Base-by-base conservation (phyloP, 2,329 filamentous ascomycete genomes). In the Calonectria crousiana region DNA sequence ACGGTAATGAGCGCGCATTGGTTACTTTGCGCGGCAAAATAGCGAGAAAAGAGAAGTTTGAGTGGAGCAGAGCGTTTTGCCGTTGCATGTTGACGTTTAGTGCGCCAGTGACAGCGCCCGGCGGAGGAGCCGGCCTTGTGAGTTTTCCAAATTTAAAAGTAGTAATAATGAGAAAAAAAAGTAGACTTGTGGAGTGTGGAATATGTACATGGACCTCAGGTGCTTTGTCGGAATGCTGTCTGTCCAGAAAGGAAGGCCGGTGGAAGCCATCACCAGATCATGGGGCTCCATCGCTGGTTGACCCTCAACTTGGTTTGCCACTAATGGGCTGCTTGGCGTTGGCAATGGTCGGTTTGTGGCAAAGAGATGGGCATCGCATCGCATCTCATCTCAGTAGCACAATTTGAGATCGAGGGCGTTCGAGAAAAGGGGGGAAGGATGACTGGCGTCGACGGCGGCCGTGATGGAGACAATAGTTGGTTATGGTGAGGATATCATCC, bases 181-280 rank as follows among this genome's bases (percentile, higher is more conserved):
- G 41, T 41, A 23, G 36, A 23, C 41, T 49, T 32, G 44, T 23
- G n/a, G 5, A 16, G 49, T 65, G 68, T 20, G 58, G 68, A 49
- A 65, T 44, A 28, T 26, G 52, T 65, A 41, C 58, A 51, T 72
- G 67, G 64, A 18, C 38, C 74, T 72, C 72, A 74, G 67, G 68
- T 77, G 76, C 68, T 75, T 69, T 44, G 51, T 38, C 49, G 64
- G 62, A 68, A 64, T 56, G 66, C 52, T 41, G 38, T 66, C 14
- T 73, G 70, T 74, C 47, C 41, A 52, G 67, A 72, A 52, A 62
- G 73, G 73, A 75, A 74, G 75, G 73, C 69, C 71, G 67, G 67
- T 72, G 67, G 72, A 75, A 78, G 75, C 47, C 69, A 75, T 79
- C 72, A 70, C 78, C 73, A 78, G 71, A 74, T 76, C 52, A 69